phyloP scores from a whole-genome alignment of 257 asterid genomes.

The Solanum rostratum region DNA sequence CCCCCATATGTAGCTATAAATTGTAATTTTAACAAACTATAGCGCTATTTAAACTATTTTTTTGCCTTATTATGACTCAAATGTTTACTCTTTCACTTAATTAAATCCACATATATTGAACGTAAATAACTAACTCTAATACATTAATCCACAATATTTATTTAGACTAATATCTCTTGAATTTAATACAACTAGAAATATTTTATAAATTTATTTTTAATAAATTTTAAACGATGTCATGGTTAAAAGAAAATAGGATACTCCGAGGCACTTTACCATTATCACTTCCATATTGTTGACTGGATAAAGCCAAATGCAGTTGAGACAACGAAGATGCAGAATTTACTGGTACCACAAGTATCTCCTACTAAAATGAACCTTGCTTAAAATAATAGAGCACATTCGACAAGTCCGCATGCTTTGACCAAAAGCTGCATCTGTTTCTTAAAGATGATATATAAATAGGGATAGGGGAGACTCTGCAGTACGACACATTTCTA shows the following conservation, averaged over 20 bases:
- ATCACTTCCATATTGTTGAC: neutral
- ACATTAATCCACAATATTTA: too few relatives aligned
- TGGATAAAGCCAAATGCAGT: neutral
- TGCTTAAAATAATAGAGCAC: neutral
- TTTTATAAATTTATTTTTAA: too few relatives aligned
- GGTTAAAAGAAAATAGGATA: neutral
- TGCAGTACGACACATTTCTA: neutral
- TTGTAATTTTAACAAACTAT: too few relatives aligned
- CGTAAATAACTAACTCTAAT: too few relatives aligned
- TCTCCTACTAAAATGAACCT: neutral
- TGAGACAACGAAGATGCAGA: neutral
- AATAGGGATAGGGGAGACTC: neutral
- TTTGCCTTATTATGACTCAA: too few relatives aligned
- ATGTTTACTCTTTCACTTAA: too few relatives aligned
- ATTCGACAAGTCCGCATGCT: neutral
- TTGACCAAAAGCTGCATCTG: neutral
- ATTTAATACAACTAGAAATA: too few relatives aligned
- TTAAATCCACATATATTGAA: too few relatives aligned
- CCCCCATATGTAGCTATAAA: too few relatives aligned
- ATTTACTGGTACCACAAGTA: neutral
- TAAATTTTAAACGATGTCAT: too few relatives aligned
- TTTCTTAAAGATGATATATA: neutral
- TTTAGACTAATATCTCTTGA: too few relatives aligned
- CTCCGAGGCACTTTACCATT: neutral
- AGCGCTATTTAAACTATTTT: too few relatives aligned